Evolutionary conservation across 805 yeast species (phyloP), one percentile per base, ranked within the genome.

Genomic region (Sungouiozyma ichnusensis): DNA sequence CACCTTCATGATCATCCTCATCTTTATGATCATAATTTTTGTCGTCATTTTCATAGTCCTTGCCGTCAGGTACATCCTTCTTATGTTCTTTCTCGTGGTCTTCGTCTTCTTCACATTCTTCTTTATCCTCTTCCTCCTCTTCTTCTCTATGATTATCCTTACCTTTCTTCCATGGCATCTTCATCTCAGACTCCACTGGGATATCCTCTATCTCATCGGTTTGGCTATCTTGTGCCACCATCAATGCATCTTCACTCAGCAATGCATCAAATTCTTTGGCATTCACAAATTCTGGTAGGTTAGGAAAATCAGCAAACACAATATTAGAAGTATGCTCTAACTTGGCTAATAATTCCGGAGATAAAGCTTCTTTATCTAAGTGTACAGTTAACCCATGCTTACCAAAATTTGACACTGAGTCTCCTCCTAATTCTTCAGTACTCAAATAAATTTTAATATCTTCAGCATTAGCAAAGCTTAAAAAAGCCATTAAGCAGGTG

Each of bases 201-300:
- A 24, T 11, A 37, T 37, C 19, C 4, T 24, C 33, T n/a, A n/a
- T 14, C 8, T 16, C 19, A 11, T 20, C 33, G 14, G 16, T 8
- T n/a, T 20, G 20, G 20, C 24, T 9, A 14, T 37, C 20, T 15
- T 16, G 17, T 16, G 19, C 19, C 17, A 35, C 16, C 37, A 35
- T 15, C 37, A 16, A 9, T 4, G 19, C 16, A 7, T 16, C 19
- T 6, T 35, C 19, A 31, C 36, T 40, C 18, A 40, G 31, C 15
- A 40, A 29, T 27, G 35, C 32, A 29, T 44, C 49, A 20, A 53
- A 55, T 34, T 55, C 57, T 14, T 45, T 50, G 3, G 46, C 31
- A 17, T 50, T 56, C 20, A 56, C 47, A 43, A 57, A 57, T 41
- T 55, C 55, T 16, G 60, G 62, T 33, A 51, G 29, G 6, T 48